Evolutionary conservation across 2,329 filamentous ascomycete genomes (phyloP).

Genomic region (Plectosphaerella sp.): DNA sequence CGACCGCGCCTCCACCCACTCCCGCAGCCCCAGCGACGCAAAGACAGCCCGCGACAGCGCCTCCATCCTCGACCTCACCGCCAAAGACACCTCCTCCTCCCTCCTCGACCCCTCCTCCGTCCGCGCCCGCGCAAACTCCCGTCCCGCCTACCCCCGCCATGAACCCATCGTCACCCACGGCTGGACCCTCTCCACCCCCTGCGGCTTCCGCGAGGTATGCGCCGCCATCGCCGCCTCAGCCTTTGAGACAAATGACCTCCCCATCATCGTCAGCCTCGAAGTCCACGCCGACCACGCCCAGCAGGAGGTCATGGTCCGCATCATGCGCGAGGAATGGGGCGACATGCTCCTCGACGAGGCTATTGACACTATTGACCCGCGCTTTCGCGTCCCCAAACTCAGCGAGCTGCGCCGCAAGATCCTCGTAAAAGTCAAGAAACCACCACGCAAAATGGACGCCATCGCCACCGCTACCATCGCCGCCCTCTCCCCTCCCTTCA

Average conservation of each 20-base stretch:
- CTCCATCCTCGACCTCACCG: slow-evolving; percentile 24
- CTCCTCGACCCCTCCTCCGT: slow-evolving; percentile 18
- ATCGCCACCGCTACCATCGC: slow-evolving; percentile 21
- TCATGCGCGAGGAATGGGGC: slow-evolving; percentile 87
- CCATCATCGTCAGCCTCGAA: slow-evolving; percentile 88
- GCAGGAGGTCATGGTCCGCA: slow-evolving; percentile 87
- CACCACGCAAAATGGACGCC: slow-evolving; percentile 29
- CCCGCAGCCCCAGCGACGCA: slow-evolving; percentile 34
- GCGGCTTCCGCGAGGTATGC: slow-evolving; percentile 84
- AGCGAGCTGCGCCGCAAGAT: slow-evolving; percentile 75
- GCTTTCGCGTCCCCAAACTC: slow-evolving; percentile 60
- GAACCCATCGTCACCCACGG: slow-evolving; percentile 82
- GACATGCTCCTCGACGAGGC: slow-evolving; percentile 63
- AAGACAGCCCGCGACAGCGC: slow-evolving; percentile 16
- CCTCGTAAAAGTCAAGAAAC: slow-evolving; percentile 73
- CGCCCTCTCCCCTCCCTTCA: too few species aligned
- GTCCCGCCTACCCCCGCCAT: slow-evolving; percentile 29
- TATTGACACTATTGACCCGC: slow-evolving; percentile 45
- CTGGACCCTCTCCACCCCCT: slow-evolving; percentile 80
- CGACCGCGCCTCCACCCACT: slow-evolving; percentile 24
- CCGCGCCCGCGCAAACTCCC: slow-evolving; percentile 18
- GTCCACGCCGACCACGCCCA: slow-evolving; percentile 80
- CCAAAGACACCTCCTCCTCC: slow-evolving; percentile 11
- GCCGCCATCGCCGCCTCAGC: slow-evolving; percentile 72
- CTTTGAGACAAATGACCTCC: slow-evolving; percentile 70